Conservation (phyloP, 371 early-diverging fungal genomes). For the Apophysomyces sp. region DNA sequence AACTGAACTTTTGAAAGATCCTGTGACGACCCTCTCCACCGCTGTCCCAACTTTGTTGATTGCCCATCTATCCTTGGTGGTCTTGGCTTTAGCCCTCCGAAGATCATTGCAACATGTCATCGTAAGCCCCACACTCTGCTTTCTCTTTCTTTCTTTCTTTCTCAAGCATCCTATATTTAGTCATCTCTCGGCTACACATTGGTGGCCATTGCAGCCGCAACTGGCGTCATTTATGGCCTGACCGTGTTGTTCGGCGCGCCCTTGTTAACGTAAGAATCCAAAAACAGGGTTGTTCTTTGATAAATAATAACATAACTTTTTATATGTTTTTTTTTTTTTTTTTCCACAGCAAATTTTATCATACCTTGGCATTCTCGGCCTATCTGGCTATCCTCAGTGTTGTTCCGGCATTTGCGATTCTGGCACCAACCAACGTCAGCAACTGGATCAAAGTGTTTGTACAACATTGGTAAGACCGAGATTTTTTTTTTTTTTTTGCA, state of each 20-base stretch:
- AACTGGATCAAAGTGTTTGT: conserved; percentile 38
- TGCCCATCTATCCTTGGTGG: conserved; percentile 28
- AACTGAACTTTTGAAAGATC: conserved; percentile 38
- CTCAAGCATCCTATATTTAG: conserved; percentile 11
- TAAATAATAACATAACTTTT: too few species aligned
- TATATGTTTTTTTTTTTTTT: neutral
- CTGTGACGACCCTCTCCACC: conserved; percentile 31
- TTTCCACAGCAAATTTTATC: conserved; percentile 23
- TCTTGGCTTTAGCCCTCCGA: conserved; percentile 8
- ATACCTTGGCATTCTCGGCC: conserved; percentile 37
- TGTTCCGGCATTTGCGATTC: conserved; percentile 28
- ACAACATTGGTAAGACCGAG: conserved; percentile 48
- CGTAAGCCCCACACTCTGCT: neutral
- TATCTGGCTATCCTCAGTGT: conserved; percentile 40
- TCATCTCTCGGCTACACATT: conserved; percentile 26
- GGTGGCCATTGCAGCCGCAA: conserved; percentile 14
- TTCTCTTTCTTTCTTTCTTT: neutral
- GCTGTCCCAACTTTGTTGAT: conserved; percentile 34
- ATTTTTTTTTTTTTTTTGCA: too few species aligned
- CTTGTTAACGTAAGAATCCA: conserved; percentile 30
- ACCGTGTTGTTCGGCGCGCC: conserved; percentile 47
- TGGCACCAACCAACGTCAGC: conserved; percentile 15
- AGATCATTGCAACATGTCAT: conserved; percentile 8
- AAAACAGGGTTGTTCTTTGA: neutral
- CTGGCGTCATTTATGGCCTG: conserved; percentile 28